Base-by-base conservation (phyloP, 805 yeast genomes). In the Zygoascus biomembranicola region DNA sequence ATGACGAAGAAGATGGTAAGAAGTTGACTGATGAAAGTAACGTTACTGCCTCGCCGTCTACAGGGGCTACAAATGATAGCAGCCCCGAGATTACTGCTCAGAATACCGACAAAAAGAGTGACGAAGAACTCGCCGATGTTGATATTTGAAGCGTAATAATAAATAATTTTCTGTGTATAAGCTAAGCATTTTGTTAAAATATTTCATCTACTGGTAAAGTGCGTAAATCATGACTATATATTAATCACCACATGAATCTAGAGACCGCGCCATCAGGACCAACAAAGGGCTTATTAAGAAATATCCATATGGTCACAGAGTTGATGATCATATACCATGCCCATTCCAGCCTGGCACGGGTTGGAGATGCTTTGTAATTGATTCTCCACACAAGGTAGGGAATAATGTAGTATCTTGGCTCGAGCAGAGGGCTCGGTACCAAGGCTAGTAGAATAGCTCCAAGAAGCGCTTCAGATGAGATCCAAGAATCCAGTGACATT, bases 381-480 rank as follows among this genome's bases (percentile, higher is more conserved):
- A 87, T 51, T 60, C 97, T 77, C 81, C 90, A 89, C 42, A 90
- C 67, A 11, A 86, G 66, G 64, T 79, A 82, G 3, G 98, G 97
- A 5, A 89, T 61, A 49, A 92, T 87, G 67, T 85, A 94, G 66
- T 94, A 94, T 54, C 99, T 78, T 49, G 97, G 96, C 68, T 94
- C 99, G 63, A 94, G 83, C 58, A 94, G 73, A 5, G 98, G 99
- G 0, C 97, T 84, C 19, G 98, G 97, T 0, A 86, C 78, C 19
- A 94, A 73, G 0, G 94, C 85, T 5, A 80, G 66, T 1, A 75
- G 61, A 0, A 80, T 73, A 44, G 90, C 83, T 0, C 69, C 67
- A 1, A 81, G 19, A 14, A 50, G 19, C 11, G 45, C 49, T 13
- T 11, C 19, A 3, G 28, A 19, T 4, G 47, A 66, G 68, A 35